These are phyloP conservation scores for Neoarthrinium moseri DNA, from an alignment of 2,329 filamentous ascomycete genomes.

Conservation along the genomic window DNA sequence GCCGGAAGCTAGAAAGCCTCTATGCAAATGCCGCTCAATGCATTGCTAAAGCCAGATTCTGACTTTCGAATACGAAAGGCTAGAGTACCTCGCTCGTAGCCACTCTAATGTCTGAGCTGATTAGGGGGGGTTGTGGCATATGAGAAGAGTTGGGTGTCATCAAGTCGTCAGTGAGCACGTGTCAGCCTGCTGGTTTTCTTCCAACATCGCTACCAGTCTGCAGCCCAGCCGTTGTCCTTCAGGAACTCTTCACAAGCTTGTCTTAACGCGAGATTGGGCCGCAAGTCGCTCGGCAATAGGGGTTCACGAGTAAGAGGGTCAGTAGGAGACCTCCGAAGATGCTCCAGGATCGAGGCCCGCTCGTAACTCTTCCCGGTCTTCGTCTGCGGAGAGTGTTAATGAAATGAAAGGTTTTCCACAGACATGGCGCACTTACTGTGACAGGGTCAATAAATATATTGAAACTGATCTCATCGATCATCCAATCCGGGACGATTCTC, in stretches of 20 bases:
- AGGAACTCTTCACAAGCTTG: conserved; percentile 85
- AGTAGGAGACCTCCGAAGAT: conserved; percentile 70
- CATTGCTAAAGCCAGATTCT: too few species aligned
- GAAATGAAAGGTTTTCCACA: too few species aligned
- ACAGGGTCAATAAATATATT: conserved; percentile 72
- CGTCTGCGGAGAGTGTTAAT: conserved; percentile 51
- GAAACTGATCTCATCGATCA: conserved; percentile 75
- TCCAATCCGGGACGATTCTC: conserved; percentile 70
- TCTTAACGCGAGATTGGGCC: conserved; percentile 79
- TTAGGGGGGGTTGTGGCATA: too few species aligned
- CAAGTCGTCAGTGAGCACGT: too few species aligned
- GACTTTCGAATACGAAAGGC: too few species aligned
- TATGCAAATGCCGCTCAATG: too few species aligned
- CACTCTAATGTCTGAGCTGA: too few species aligned
- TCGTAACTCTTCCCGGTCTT: conserved; percentile 91
- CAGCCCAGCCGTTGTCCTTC: conserved; percentile 85
- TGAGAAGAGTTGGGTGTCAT: too few species aligned
- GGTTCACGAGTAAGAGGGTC: conserved; percentile 85
- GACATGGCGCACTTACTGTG: conserved; percentile 45
- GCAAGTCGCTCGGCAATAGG: conserved; percentile 65
- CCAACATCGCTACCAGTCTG: conserved; percentile 69
- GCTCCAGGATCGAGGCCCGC: conserved; percentile 79
- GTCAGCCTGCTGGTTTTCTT: too few species aligned
- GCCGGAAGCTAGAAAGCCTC: too few species aligned
- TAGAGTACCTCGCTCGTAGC: too few species aligned